Percentiles rank a stretch among this genome's conserved stretches.
Conservation (phyloP, 495 filamentous ascomycete genomes). For the Penicillium turbatum region DNA sequence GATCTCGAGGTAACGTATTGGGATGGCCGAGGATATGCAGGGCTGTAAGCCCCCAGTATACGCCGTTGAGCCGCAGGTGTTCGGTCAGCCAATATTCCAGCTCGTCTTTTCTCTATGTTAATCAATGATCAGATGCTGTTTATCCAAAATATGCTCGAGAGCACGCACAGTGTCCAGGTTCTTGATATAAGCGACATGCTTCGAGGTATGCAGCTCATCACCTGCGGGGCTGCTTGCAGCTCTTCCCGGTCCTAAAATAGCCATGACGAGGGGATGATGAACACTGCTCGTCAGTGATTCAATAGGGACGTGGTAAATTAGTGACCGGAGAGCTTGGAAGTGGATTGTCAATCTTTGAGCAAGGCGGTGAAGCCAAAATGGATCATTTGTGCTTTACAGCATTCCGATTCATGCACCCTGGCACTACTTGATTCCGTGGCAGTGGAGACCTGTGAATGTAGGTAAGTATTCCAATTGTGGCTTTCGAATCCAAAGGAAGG, state of each 20-base stretch:
- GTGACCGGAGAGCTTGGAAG: background rate
- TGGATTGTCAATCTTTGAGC: background rate
- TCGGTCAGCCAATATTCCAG: conserved; percentile 97
- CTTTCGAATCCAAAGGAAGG: too few species aligned
- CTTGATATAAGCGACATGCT: conserved; percentile 91
- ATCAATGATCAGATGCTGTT: conserved; percentile 28
- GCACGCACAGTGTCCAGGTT: conserved; percentile 75
- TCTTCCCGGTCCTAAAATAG: conserved; percentile 58
- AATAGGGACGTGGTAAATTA: background rate
- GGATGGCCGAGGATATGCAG: conserved; percentile 80
- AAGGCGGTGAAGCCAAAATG: background rate
- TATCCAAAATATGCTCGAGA: conserved; percentile 12
- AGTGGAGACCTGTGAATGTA: too few species aligned
- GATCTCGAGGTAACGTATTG: conserved; percentile 71
- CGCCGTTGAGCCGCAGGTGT: conserved; percentile 87
- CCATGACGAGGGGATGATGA: conserved; percentile 38
- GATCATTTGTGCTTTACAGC: background rate
- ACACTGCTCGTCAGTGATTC: background rate
- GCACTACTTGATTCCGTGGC: too few species aligned
- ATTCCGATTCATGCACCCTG: too few species aligned
- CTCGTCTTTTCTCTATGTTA: conserved; percentile 73
- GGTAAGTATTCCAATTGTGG: too few species aligned
- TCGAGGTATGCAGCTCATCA: conserved; percentile 57
- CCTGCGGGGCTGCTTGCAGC: conserved; percentile 47
- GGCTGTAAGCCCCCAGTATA: conserved; percentile 94